Evolutionary conservation across 2,329 filamentous ascomycete species (phyloP).

Genomic region (Magnaporthiopsis incrustans): DNA sequence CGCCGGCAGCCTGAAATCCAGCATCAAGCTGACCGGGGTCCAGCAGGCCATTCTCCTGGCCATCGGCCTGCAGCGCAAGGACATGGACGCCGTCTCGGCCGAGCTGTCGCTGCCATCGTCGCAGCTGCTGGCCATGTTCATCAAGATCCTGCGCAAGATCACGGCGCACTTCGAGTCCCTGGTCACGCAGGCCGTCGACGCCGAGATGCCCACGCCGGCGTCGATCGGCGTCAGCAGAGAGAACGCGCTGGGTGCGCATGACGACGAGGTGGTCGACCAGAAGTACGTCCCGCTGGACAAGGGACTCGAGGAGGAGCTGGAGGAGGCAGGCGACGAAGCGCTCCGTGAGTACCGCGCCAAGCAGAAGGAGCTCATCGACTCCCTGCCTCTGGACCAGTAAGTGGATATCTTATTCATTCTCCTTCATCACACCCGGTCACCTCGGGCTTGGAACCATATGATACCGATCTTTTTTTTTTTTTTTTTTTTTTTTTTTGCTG

Average conservation of each 20-base stretch:
- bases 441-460: too few species aligned
- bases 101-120: slow-evolving; percentile 67
- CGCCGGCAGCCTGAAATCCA: slow-evolving; percentile 58
- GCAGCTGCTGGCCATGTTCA: slow-evolving; percentile 92
- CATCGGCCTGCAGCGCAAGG: slow-evolving; percentile 84
- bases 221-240: slow-evolving; percentile 50
- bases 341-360: slow-evolving; percentile 64
- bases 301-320: slow-evolving; percentile 71
- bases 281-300: slow-evolving; percentile 64
- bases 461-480: too few species aligned
- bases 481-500: slow-evolving; percentile 15
- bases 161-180: slow-evolving; percentile 68
- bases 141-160: slow-evolving; percentile 89
- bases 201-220: slow-evolving; percentile 52
- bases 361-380: slow-evolving; percentile 82
- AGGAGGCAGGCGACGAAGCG: slow-evolving; percentile 73
- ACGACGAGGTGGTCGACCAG: slow-evolving; percentile 58
- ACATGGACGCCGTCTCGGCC: slow-evolving; percentile 68
- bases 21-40: slow-evolving; percentile 66
- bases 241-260: slow-evolving; percentile 56
- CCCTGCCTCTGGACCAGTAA: slow-evolving; percentile 80
- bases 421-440: not conserved
- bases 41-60: slow-evolving; percentile 85
- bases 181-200: slow-evolving; percentile 64
- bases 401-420: slow-evolving; percentile 21